Conservation (phyloP, 441 rosid genomes). For the Brassica balearica region DNA sequence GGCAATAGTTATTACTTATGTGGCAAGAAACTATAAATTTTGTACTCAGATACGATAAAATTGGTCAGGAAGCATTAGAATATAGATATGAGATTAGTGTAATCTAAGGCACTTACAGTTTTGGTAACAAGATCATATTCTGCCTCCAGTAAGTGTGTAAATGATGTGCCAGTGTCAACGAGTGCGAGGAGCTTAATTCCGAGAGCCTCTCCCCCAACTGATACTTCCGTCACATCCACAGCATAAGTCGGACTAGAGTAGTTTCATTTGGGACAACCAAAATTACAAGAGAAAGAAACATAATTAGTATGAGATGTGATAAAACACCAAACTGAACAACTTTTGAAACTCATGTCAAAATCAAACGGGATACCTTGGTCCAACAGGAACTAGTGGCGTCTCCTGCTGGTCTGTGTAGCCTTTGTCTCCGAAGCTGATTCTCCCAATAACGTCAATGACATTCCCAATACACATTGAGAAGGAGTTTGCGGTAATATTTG, state of each 20-base stretch:
- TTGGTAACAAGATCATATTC: constrained; percentile 69
- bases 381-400: constrained; percentile 68
- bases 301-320: neutral
- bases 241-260: constrained; percentile 81
- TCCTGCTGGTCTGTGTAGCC: constrained; percentile 75
- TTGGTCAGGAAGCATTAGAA: constrained; percentile 5
- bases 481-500: constrained; percentile 66
- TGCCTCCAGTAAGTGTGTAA: constrained; percentile 79
- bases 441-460: constrained; percentile 52
- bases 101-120: constrained; percentile 56
- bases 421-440: constrained; percentile 90
- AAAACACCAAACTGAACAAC: neutral
- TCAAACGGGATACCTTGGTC: constrained; percentile 50
- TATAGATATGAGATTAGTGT: neutral
- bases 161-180: constrained; percentile 84
- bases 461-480: constrained; percentile 89
- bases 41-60: neutral
- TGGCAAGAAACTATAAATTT: no score
- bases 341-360: neutral
- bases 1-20: no score
- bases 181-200: constrained; percentile 58
- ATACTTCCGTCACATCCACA: constrained; percentile 59
- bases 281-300: no score
- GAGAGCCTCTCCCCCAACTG: constrained; percentile 50
- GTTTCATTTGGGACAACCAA: constrained; percentile 34